phyloP scores from a whole-genome alignment of 345 rosid genomes.

The Hibiscus tridactylites region DNA sequence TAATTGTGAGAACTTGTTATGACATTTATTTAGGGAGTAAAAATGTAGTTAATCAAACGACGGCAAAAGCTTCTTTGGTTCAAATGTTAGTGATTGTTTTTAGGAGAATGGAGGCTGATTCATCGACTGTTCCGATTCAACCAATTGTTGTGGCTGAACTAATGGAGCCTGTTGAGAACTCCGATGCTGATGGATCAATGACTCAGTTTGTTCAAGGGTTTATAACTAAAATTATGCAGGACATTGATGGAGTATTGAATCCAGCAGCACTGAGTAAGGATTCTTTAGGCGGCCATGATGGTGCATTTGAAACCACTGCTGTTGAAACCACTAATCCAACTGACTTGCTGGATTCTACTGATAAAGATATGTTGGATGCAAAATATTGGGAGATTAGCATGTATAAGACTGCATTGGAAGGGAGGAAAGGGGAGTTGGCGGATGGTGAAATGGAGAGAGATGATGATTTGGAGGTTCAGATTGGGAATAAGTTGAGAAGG shows the following conservation, averaged over 20 bases:
- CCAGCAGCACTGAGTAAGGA: slow-evolving; percentile 23
- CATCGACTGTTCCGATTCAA: slow-evolving; percentile 82
- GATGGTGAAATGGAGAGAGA: slow-evolving; percentile 88
- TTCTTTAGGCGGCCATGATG: slow-evolving; percentile 35
- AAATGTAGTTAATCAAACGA: slow-evolving; percentile 83
- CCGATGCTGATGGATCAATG: slow-evolving; percentile 27
- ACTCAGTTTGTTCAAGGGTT: slow-evolving; percentile 36
- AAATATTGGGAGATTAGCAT: slow-evolving; percentile 99
- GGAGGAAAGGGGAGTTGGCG: slow-evolving; percentile 90
- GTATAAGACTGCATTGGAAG: slow-evolving; percentile 97
- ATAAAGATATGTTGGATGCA: slow-evolving; percentile 61
- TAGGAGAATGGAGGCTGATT: slow-evolving; percentile 98
- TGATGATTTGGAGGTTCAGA: slow-evolving; percentile 92
- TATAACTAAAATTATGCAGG: slow-evolving; percentile 48
- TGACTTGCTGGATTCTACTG: slow-evolving; percentile 57
- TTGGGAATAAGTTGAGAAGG: slow-evolving; percentile 93
- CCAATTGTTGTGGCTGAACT: slow-evolving; percentile 95
- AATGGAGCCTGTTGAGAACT: slow-evolving; percentile 79
- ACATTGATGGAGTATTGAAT: slow-evolving; percentile 43
- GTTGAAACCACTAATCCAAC: slow-evolving; percentile 61
- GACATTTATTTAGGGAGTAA: slow-evolving; percentile 88
- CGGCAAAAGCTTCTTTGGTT: slow-evolving; percentile 88
- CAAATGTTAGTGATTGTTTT: slow-evolving; percentile 97
- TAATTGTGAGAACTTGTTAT: slow-evolving; percentile 85
- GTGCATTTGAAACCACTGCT: slow-evolving; percentile 61